Percentiles rank a stretch among this genome's conserved stretches.
These are phyloP conservation scores for Rhodomyrtus psidioides DNA, from an alignment of 441 rosid genomes.

Conservation along the genomic window DNA sequence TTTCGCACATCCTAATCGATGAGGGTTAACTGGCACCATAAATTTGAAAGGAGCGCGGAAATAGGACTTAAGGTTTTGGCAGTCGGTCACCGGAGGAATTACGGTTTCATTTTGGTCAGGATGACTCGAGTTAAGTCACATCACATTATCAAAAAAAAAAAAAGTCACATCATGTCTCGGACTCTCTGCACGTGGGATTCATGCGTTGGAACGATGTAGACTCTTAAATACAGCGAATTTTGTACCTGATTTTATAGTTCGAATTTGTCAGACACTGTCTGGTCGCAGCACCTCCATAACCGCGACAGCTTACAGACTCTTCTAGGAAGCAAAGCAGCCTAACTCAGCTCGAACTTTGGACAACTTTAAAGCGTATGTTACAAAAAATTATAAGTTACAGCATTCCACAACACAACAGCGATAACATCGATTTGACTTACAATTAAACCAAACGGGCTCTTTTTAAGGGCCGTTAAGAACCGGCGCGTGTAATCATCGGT, in stretches of 20 bases:
- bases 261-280: not conserved
- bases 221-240: not conserved
- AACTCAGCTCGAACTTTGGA: not conserved
- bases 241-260: not conserved
- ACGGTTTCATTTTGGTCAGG: not conserved
- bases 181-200: too few relatives aligned
- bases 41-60: not conserved
- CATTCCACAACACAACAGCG: not conserved
- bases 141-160: too few relatives aligned
- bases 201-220: not conserved
- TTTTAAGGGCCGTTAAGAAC: not conserved
- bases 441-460: not conserved
- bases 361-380: not conserved
- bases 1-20: not conserved
- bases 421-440: too few relatives aligned
- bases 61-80: not conserved
- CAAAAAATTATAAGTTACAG: not conserved
- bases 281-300: not conserved
- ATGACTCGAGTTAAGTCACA: not conserved
- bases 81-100: not conserved
- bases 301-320: not conserved
- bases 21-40: not conserved
- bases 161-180: not conserved
- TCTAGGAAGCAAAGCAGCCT: not conserved
- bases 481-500: too few relatives aligned